A percentile compares a stretch with the other conserved stretches of the same genome.
Evolutionary conservation across 345 rosid species (phyloP).

Genomic region (Gossypium turneri): DNA sequence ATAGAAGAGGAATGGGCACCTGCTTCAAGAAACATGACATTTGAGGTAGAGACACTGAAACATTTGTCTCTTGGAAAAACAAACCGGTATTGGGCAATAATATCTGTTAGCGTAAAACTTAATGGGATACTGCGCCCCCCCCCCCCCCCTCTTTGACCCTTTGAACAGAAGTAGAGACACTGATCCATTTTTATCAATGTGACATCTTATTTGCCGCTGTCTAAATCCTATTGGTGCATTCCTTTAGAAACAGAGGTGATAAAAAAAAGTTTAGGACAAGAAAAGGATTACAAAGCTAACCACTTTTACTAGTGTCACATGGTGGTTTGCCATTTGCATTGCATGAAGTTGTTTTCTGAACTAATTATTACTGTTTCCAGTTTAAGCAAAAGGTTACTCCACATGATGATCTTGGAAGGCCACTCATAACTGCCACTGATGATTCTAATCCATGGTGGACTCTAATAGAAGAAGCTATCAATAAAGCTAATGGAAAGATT

Average conservation of each 20-base stretch:
- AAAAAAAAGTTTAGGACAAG: not conserved
- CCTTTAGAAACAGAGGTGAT: not conserved
- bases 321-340: not conserved
- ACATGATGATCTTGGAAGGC: conserved; percentile 43
- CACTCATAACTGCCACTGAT: conserved; percentile 55
- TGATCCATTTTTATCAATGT: not conserved
- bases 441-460: conserved; percentile 87
- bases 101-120: not conserved
- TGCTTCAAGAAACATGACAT: conserved; percentile 75
- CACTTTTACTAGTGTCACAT: not conserved
- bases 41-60: conserved; percentile 43
- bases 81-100: not conserved
- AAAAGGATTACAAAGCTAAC: not conserved
- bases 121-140: no score
- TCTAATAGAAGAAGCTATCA: conserved; percentile 73
- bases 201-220: not conserved
- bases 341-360: not conserved
- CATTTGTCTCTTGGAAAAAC: conserved; percentile 1
- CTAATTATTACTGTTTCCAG: conserved; percentile 43
- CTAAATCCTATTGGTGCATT: not conserved
- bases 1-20: conserved; percentile 98
- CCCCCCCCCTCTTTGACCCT: not conserved
- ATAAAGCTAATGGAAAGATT: conserved; percentile 65
- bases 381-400: conserved; percentile 60
- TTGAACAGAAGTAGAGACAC: not conserved